Conservation (phyloP, 352 stramenopile genomes). For the Globisporangium recalcitrans region DNA sequence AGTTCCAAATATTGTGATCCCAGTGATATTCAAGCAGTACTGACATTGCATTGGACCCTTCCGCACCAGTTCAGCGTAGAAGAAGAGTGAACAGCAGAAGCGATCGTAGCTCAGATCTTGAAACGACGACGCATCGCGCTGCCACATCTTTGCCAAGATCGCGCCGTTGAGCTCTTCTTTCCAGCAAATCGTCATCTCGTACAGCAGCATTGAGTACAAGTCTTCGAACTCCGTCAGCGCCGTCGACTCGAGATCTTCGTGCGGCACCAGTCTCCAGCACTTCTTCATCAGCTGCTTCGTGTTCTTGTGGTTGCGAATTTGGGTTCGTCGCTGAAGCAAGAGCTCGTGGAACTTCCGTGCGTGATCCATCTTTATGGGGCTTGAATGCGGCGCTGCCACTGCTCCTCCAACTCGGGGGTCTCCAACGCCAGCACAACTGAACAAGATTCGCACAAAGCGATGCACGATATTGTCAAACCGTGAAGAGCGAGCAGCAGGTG, state of each 20-base stretch:
- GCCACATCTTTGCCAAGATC: constrained; percentile 46
- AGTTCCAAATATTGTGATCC: not conserved
- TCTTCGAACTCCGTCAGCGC: constrained; percentile 34
- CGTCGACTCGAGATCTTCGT: constrained; percentile 17
- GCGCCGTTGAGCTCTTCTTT: constrained; percentile 43
- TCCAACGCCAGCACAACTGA: not conserved
- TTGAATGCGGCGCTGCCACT: not conserved
- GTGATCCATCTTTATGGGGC: no score
- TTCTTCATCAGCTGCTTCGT: constrained; percentile 32
- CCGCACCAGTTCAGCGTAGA: constrained; percentile 48
- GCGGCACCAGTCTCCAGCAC: constrained; percentile 30
- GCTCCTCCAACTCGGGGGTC: not conserved
- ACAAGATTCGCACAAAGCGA: not conserved
- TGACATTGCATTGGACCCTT: not conserved
- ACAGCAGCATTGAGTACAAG: constrained; percentile 49
- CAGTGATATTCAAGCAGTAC: not conserved
- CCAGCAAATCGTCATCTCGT: constrained; percentile 60
- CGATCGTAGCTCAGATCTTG: constrained; percentile 36
- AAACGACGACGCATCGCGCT: constrained; percentile 31
- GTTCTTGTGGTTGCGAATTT: constrained; percentile 37
- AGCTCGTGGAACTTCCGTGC: constrained; percentile 31
- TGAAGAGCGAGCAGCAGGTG: not conserved
- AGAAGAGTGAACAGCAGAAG: constrained; percentile 60
- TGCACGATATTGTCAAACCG: not conserved
- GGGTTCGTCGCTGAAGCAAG: constrained; percentile 38